These are phyloP conservation scores for Eimeria necatrix DNA, from an alignment of 169 alveolate genomes.

Conservation along the genomic window DNA sequence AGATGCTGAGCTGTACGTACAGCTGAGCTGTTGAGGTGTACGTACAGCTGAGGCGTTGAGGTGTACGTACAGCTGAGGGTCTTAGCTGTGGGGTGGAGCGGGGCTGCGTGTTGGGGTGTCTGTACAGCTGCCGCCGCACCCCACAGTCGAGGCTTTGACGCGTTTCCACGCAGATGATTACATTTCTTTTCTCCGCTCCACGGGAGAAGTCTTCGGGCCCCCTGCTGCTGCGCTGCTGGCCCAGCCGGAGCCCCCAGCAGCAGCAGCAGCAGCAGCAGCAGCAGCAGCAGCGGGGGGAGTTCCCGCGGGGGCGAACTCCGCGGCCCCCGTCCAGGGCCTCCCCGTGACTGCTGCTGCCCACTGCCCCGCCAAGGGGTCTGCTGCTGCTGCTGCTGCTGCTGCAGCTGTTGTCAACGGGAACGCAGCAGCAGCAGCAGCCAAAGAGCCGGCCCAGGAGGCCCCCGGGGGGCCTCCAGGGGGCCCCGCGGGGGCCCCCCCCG, in stretches of 20 bases:
- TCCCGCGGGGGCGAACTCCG: not conserved
- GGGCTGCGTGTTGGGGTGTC: not conserved
- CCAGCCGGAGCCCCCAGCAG: conserved; percentile 4
- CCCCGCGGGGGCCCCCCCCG: not conserved
- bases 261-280: not conserved
- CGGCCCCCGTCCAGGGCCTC: not conserved
- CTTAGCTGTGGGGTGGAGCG: not conserved
- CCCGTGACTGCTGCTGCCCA: conserved; percentile 38
- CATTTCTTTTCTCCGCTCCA: conserved; percentile 55
- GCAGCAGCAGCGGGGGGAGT: not conserved
- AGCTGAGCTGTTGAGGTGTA: too few species aligned
- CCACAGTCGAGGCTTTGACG: conserved; percentile 74
- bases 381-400: not conserved
- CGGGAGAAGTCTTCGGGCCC: not conserved
- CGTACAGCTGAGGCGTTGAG: not conserved
- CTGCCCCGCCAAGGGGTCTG: not conserved
- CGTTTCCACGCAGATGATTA: conserved; percentile 81
- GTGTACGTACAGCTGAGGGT: not conserved
- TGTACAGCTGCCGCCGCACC: conserved; percentile 68
- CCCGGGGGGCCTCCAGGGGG: conserved; percentile 43
- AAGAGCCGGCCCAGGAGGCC: not conserved
- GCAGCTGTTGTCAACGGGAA: too few species aligned
- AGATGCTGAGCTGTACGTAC: too few species aligned
- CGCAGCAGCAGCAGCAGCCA: not conserved
- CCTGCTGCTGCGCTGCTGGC: too few species aligned